These are phyloP conservation scores for Periconia macrospinosa DNA, from an alignment of 2,329 filamentous ascomycete species.

Conservation along the genomic window DNA sequence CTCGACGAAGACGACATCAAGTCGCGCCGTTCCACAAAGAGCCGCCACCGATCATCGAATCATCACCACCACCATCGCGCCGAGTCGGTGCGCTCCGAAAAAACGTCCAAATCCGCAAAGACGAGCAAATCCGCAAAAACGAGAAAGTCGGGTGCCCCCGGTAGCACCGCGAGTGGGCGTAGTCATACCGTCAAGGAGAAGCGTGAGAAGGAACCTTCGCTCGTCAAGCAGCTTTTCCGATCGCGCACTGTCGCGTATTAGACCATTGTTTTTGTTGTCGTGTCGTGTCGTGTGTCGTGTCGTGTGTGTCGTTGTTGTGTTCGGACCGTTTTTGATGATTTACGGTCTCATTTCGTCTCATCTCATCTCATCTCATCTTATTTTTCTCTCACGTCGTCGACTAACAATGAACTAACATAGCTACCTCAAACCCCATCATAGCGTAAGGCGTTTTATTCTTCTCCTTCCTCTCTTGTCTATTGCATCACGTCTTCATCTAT, in stretches of 20 bases:
- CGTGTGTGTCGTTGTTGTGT: too few relatives aligned
- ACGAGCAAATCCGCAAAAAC: neutral
- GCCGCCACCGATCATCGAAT: constrained; percentile 19
- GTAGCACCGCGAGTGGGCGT: neutral
- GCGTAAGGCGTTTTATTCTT: too few relatives aligned
- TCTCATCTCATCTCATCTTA: too few relatives aligned
- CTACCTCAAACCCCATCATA: too few relatives aligned
- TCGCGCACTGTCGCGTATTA: constrained; percentile 21
- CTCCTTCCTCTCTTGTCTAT: too few relatives aligned
- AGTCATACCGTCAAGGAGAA: constrained; percentile 35
- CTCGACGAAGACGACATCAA: constrained; percentile 53
- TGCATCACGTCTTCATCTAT: too few relatives aligned
- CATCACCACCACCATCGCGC: constrained; percentile 19
- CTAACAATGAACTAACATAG: too few relatives aligned
- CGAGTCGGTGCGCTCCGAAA: constrained; percentile 29
- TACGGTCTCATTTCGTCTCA: too few relatives aligned
- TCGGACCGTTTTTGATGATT: too few relatives aligned
- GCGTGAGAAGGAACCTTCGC: constrained; percentile 46
- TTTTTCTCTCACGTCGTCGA: too few relatives aligned
- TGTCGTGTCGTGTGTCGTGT: too few relatives aligned
- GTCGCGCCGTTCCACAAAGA: constrained; percentile 33
- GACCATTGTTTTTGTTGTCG: neutral
- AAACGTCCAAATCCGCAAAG: constrained; percentile 28
- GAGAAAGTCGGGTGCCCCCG: neutral
- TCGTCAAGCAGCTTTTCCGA: constrained; percentile 47